Evolutionary conservation across 345 rosid species (phyloP).

Genomic region (Syzygium grande): DNA sequence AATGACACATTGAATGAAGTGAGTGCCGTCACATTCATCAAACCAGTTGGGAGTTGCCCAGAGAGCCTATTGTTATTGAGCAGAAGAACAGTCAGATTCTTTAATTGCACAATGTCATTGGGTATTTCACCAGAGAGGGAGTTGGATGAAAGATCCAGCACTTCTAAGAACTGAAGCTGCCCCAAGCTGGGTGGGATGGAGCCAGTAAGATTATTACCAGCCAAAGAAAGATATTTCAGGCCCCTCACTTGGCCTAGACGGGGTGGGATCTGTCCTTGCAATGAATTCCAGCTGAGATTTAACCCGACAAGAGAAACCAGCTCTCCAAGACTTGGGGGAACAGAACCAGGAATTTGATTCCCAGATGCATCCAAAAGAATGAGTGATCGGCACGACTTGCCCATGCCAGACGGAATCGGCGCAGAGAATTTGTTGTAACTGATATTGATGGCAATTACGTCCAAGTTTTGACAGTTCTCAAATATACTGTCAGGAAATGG

Average conservation of each 20-base stretch:
- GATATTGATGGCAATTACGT: constrained; percentile 32
- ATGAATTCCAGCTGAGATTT: constrained; percentile 41
- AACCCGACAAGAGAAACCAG: constrained; percentile 33
- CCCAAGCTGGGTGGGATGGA: constrained; percentile 44
- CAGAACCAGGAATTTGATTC: constrained; percentile 41
- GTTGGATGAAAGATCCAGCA: constrained; percentile 53
- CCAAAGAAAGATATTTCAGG: constrained; percentile 44
- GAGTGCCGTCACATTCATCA: constrained; percentile 35
- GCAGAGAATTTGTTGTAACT: constrained; percentile 48
- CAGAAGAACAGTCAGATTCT: constrained; percentile 38
- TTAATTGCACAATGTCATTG: constrained; percentile 28
- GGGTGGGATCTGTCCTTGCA: constrained; percentile 37
- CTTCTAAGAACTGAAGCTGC: constrained; percentile 26
- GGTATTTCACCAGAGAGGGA: constrained; percentile 52
- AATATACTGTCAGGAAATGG: constrained; percentile 37
- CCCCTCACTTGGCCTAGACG: constrained; percentile 23
- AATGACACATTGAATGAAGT: constrained; percentile 48
- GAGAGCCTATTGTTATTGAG: constrained; percentile 51
- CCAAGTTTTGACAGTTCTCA: constrained; percentile 30
- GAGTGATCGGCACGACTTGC: constrained; percentile 37
- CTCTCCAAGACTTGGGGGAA: constrained; percentile 34
- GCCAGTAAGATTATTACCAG: constrained; percentile 41
- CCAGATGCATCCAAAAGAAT: constrained; percentile 36
- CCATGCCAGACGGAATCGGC: constrained; percentile 30
- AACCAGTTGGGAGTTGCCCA: constrained; percentile 49